Conservation (phyloP, 352 stramenopile genomes). For the Pythium scleroteichum region DNA sequence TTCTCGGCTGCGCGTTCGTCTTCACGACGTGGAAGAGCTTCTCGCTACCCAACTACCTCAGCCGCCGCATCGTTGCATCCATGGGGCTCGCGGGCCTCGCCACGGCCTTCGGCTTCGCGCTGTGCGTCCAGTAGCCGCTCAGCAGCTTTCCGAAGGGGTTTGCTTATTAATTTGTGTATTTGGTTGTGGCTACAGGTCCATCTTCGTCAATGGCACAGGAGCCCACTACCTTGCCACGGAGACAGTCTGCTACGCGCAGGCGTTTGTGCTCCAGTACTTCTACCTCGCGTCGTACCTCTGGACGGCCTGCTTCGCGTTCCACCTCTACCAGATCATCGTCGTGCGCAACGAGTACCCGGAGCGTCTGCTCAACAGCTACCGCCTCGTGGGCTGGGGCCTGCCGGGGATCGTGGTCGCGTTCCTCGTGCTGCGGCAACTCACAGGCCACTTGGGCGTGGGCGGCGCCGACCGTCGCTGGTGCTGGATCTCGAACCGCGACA, state of each 20-base stretch:
- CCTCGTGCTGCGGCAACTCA: slow-evolving; percentile 70
- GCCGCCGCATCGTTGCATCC: slow-evolving; percentile 68
- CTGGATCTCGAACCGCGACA: slow-evolving; percentile 64
- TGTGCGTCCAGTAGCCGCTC: slow-evolving; percentile 33
- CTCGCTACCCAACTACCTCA: slow-evolving; percentile 65
- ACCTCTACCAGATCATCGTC: slow-evolving; percentile 88
- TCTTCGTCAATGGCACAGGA: slow-evolving; percentile 53
- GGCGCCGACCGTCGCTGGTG: slow-evolving; percentile 72
- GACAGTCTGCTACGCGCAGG: slow-evolving; percentile 65
- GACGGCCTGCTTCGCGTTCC: slow-evolving; percentile 84
- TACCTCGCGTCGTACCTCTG: slow-evolving; percentile 83
- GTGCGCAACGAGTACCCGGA: slow-evolving; percentile 80
- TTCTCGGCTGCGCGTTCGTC: slow-evolving; percentile 68
- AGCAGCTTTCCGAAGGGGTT: too few species aligned
- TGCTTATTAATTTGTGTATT: neutral
- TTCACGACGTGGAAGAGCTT: slow-evolving; percentile 73
- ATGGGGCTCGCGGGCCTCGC: slow-evolving; percentile 58
- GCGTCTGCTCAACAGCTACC: slow-evolving; percentile 60
- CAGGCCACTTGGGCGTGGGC: slow-evolving; percentile 65
- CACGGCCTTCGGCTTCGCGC: slow-evolving; percentile 60
- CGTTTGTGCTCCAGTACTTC: slow-evolving; percentile 75
- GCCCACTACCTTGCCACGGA: slow-evolving; percentile 48
- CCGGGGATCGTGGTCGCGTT: slow-evolving; percentile 53
- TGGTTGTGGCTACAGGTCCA: slow-evolving; percentile 35
- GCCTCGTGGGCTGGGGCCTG: slow-evolving; percentile 62